These are phyloP conservation scores for Carnegiea gigantea DNA, from an alignment of 179 eudicot genomes.

Conservation along the genomic window DNA sequence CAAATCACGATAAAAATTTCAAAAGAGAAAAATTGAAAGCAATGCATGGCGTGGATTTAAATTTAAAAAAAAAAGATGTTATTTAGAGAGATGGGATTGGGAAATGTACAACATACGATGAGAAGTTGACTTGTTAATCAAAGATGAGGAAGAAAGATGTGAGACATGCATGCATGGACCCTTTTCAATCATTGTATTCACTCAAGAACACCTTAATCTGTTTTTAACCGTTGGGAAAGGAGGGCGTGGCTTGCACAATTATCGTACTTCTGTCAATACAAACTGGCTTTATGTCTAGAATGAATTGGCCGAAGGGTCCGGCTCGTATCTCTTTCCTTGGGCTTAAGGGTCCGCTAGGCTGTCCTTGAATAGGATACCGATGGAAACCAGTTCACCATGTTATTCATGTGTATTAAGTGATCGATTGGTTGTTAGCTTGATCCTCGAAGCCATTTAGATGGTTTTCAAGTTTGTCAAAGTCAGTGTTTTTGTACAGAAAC, in stretches of 20 bases:
- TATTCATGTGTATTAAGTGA: no score
- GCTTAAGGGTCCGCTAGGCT: no score
- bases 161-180: neutral
- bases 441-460: no score
- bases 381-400: no score
- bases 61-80: neutral
- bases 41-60: constrained; percentile 22
- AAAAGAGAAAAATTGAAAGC: neutral
- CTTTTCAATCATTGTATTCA: constrained; percentile 24
- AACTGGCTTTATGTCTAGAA: no score
- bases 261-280: neutral
- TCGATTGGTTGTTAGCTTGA: no score
- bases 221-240: neutral
- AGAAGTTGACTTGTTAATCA: constrained; percentile 31
- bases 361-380: no score
- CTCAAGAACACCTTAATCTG: constrained; percentile 16
- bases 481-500: no score
- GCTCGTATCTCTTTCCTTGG: no score
- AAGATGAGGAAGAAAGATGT: constrained; percentile 4
- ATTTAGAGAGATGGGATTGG: neutral
- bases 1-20: constrained; percentile 11
- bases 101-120: constrained; percentile 15
- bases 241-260: constrained; percentile 14
- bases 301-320: no score
- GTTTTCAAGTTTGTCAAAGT: no score